Percentiles rank a stretch among this genome's conserved stretches.
These are phyloP conservation scores for Annulohypoxylon moriforme DNA, from an alignment of 495 filamentous ascomycete genomes.

Conservation along the genomic window DNA sequence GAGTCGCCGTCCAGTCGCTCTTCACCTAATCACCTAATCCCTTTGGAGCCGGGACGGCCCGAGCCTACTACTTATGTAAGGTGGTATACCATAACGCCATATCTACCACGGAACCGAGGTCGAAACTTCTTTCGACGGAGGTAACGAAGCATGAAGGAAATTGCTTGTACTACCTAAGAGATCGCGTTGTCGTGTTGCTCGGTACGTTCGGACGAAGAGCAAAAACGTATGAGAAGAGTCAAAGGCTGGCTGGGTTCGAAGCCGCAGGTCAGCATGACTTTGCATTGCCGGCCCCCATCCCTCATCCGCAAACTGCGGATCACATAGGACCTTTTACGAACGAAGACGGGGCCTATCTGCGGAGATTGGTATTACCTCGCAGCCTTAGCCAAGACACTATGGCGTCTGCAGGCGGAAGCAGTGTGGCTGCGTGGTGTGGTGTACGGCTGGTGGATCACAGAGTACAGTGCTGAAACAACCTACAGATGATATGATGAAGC, in stretches of 20 bases:
- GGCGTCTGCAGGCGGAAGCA: constrained; percentile 14
- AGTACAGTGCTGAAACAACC: neutral
- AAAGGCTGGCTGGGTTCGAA: constrained; percentile 35
- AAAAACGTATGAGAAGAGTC: constrained; percentile 31
- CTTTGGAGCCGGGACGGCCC: constrained; percentile 21
- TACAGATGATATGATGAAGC: constrained; percentile 9
- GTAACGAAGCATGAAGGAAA: constrained; percentile 1
- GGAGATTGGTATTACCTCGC: constrained; percentile 7
- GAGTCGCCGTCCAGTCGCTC: constrained; percentile 2
- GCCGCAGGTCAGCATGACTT: constrained; percentile 34
- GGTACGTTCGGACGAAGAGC: constrained; percentile 13
- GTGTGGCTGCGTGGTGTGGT: constrained; percentile 20
- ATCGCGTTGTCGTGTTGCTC: constrained; percentile 10
- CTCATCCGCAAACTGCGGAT: constrained; percentile 3
- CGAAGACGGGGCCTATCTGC: constrained; percentile 25
- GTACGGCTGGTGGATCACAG: constrained; percentile 13
- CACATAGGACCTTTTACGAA: constrained; percentile 14
- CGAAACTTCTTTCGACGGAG: constrained; percentile 14
- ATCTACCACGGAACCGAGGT: constrained; percentile 17
- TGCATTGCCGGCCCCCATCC: constrained; percentile 33
- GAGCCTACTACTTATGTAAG: constrained; percentile 39
- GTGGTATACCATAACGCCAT: constrained; percentile 32
- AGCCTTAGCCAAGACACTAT: constrained; percentile 20
- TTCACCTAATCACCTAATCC: constrained; percentile 13
- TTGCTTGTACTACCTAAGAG: constrained; percentile 1